These are phyloP conservation scores for Lyophyllum atratum DNA, from an alignment of 768 basidiomycete species.

Conservation along the genomic window DNA sequence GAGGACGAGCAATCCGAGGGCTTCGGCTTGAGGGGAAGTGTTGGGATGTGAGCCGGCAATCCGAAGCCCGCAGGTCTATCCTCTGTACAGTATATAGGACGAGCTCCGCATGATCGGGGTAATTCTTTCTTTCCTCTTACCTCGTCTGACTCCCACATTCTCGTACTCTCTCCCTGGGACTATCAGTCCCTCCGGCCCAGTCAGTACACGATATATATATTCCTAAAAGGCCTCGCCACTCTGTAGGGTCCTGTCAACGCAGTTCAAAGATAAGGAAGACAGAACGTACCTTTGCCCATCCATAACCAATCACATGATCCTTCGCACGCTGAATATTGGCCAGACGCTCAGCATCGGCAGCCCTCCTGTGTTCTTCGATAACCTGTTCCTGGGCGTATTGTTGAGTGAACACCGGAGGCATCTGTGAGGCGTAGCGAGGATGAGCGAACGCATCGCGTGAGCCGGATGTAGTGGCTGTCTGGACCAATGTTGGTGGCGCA, in stretches of 20 bases:
- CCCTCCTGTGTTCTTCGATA: neutral
- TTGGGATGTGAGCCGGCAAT: too few species aligned
- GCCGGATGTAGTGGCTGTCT: neutral
- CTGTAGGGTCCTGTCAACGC: neutral
- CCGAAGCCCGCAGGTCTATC: too few species aligned
- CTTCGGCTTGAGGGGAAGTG: slow-evolving; percentile 28
- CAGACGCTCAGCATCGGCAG: neutral
- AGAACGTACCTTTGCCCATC: slow-evolving; percentile 1
- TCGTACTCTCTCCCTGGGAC: too few species aligned
- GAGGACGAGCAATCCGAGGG: neutral
- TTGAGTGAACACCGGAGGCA: slow-evolving; percentile 6
- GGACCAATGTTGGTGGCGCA: neutral
- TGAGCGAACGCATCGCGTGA: neutral
- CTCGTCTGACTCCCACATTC: too few species aligned
- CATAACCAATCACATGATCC: slow-evolving; percentile 1
- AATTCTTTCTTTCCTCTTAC: too few species aligned
- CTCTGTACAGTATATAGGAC: too few species aligned
- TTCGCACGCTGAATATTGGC: neutral
- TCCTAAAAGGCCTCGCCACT: too few species aligned
- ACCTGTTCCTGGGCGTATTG: slow-evolving; percentile 3
- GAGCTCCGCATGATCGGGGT: too few species aligned
- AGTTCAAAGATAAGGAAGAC: neutral
- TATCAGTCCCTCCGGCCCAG: too few species aligned
- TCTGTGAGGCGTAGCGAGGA: slow-evolving; percentile 6
- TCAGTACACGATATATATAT: too few species aligned